A percentile compares a stretch with the other conserved stretches of the same genome.
Evolutionary conservation across 768 basidiomycete genomes (phyloP).

Genomic region (Pleurotus eryngii): DNA sequence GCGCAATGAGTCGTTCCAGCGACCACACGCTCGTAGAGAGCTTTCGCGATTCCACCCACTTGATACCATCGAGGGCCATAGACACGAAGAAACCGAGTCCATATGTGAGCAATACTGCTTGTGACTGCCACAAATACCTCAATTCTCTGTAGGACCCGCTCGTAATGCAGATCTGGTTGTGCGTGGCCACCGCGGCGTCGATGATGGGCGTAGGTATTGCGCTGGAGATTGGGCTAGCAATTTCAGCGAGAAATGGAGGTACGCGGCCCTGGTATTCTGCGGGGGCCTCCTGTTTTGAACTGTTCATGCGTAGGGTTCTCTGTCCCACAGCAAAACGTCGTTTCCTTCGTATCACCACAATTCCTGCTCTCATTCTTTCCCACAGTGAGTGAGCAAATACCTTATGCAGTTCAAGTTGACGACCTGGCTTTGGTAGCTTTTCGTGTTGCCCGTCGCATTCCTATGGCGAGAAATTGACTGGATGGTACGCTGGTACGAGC

Average conservation of each 20-base stretch:
- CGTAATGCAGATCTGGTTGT: conserved; percentile 31
- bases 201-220: conserved; percentile 46
- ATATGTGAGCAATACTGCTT: conserved; percentile 34
- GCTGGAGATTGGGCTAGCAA: conserved; percentile 39
- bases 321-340: conserved; percentile 47
- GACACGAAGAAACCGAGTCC: conserved; percentile 32
- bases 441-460: conserved; percentile 47
- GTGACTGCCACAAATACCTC: background rate
- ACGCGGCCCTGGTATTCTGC: conserved; percentile 7
- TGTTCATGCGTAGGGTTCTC: conserved; percentile 40
- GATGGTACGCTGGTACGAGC: conserved; percentile 60
- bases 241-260: conserved; percentile 45
- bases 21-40: conserved; percentile 15
- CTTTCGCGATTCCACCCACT: conserved; percentile 42
- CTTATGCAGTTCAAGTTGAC: conserved; percentile 18
- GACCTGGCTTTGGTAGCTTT: conserved; percentile 57
- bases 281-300: too few relatives aligned
- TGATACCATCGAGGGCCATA: conserved; percentile 43
- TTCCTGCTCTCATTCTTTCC: conserved; percentile 45
- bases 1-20: conserved; percentile 1
- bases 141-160: conserved; percentile 26
- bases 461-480: conserved; percentile 53
- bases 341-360: conserved; percentile 45
- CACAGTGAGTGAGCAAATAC: conserved; percentile 24
- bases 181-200: conserved; percentile 33